Percentiles rank a stretch among this genome's conserved stretches.
Evolutionary conservation across 202 grass and related monocot species (phyloP).

Genomic region (Elaeis oleifera): DNA sequence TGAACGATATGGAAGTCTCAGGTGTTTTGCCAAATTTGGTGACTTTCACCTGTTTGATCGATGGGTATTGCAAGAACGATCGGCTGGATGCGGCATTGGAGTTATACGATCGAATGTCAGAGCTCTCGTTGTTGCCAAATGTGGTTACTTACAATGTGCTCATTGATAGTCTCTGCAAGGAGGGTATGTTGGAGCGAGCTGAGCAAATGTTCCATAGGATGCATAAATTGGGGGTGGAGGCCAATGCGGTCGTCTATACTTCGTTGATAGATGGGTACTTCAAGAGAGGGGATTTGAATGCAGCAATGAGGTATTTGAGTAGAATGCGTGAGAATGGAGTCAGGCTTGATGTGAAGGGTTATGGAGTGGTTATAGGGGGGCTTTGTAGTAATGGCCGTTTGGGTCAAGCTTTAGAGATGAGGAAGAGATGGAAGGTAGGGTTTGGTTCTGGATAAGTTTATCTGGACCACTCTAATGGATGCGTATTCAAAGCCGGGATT

Average conservation of each 20-base stretch:
- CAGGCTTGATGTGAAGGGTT: background rate
- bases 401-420: slow-evolving; percentile 6
- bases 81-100: background rate
- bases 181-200: slow-evolving; percentile 8
- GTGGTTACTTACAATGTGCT: slow-evolving; percentile 8
- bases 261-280: background rate
- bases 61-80: slow-evolving; percentile 2
- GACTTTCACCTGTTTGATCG: slow-evolving; percentile 11
- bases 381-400: slow-evolving; percentile 12
- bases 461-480: slow-evolving; percentile 11
- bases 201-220: too few species aligned
- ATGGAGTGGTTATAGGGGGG: slow-evolving; percentile 10
- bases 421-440: slow-evolving; percentile 11
- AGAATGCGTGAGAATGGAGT: background rate
- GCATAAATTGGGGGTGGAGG: too few species aligned
- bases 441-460: slow-evolving; percentile 5
- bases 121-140: slow-evolving; percentile 1
- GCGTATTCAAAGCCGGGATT: slow-evolving; percentile 5
- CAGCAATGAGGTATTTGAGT: background rate
- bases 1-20: slow-evolving; percentile 1
- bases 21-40: slow-evolving; percentile 2
- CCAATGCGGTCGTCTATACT: too few species aligned
- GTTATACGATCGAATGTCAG: background rate
- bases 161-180: slow-evolving; percentile 6
- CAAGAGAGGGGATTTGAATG: background rate